Evolutionary conservation across 306 rosid species (phyloP).

Genomic region (Quercus agrifolia): DNA sequence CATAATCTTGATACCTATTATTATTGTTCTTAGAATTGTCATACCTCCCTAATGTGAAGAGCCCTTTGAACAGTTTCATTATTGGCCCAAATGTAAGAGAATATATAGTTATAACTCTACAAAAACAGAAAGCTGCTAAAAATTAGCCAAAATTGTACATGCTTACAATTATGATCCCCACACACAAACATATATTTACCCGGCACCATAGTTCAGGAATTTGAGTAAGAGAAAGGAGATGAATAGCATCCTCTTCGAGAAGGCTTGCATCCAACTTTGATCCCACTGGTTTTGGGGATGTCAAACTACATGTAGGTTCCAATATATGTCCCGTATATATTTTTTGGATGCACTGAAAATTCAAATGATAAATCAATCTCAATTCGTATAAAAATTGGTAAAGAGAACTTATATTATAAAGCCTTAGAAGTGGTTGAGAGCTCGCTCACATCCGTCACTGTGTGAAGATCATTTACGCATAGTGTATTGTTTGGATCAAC

Average conservation of each 20-base stretch:
- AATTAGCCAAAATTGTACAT: neutral
- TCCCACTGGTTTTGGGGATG: neutral
- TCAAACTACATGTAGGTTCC: neutral
- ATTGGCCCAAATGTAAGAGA: conserved; percentile 22
- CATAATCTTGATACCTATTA: too few species aligned
- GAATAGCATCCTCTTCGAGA: neutral
- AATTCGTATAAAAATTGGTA: too few species aligned
- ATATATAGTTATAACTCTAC: conserved; percentile 1
- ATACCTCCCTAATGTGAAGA: conserved; percentile 19
- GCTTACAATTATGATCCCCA: neutral
- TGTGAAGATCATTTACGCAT: conserved; percentile 28
- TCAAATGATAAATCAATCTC: too few species aligned
- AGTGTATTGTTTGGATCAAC: conserved; percentile 34
- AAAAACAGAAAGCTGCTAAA: neutral
- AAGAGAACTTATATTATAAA: too few species aligned
- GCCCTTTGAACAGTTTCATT: conserved; percentile 11
- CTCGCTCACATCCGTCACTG: conserved; percentile 24
- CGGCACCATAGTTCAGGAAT: neutral
- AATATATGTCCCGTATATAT: neutral
- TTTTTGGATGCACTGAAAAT: conserved; percentile 6
- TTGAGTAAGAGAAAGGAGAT: neutral
- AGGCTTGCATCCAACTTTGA: neutral
- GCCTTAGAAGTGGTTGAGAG: too few species aligned
- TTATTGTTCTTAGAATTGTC: neutral
- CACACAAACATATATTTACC: neutral